Evolutionary conservation across 345 rosid genomes (phyloP).

Genomic region (Sisymbrium altissimum): DNA sequence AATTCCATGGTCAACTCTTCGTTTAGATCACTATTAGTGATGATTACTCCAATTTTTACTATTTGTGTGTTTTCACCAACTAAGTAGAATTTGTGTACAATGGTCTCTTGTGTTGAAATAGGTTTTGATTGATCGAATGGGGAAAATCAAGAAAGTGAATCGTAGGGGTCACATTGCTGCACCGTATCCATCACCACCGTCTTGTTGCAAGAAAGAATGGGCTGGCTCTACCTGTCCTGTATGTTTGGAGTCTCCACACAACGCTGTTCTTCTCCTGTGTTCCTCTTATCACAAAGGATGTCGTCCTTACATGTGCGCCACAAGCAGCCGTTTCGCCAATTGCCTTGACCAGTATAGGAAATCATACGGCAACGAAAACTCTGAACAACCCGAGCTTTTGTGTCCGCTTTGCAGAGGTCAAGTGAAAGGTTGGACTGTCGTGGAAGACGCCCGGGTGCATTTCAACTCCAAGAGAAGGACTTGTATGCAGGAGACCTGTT

Average conservation of each 20-base stretch:
- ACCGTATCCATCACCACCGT: slow-evolving; percentile 39
- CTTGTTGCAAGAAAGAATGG: slow-evolving; percentile 59
- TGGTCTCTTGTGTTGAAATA: slow-evolving; percentile 10
- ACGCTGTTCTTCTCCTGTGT: slow-evolving; percentile 79
- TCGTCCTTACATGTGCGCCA: slow-evolving; percentile 93
- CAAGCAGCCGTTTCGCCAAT: slow-evolving; percentile 73
- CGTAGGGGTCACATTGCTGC: slow-evolving; percentile 13
- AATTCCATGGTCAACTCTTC: slow-evolving; percentile 4
- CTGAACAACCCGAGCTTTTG: slow-evolving; percentile 59
- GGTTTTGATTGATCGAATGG: slow-evolving; percentile 41
- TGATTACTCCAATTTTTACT: neutral
- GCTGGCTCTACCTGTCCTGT: slow-evolving; percentile 62
- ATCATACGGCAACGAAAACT: slow-evolving; percentile 51
- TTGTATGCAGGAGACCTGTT: slow-evolving; percentile 79
- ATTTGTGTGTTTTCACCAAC: too few relatives aligned
- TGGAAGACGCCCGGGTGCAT: slow-evolving; percentile 63
- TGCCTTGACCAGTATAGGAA: slow-evolving; percentile 86
- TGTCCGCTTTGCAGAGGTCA: slow-evolving; percentile 90
- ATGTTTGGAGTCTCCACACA: slow-evolving; percentile 83
- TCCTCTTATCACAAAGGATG: slow-evolving; percentile 86
- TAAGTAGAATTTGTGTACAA: too few relatives aligned
- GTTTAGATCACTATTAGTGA: neutral
- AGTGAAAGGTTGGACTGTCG: slow-evolving; percentile 93
- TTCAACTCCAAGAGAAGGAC: slow-evolving; percentile 62
- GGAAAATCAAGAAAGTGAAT: slow-evolving; percentile 45